phyloP scores from a whole-genome alignment of 768 basidiomycete species.

The Chalciporus piperatus region DNA sequence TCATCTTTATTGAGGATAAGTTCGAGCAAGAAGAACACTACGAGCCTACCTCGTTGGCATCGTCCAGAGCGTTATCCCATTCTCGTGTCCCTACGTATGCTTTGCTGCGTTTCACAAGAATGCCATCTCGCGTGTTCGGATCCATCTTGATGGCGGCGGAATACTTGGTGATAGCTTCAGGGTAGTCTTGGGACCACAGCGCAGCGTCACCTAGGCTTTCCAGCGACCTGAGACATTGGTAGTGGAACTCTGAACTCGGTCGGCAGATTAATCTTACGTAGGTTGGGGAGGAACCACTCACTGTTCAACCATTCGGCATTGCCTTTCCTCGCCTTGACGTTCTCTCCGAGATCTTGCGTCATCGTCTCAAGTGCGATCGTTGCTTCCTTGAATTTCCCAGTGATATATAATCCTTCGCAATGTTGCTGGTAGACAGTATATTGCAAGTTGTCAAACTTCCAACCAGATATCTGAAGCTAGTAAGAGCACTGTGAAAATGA shows the following conservation, averaged over 20 bases:
- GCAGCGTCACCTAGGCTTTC: slow-evolving; percentile 4
- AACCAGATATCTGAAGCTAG: slow-evolving; percentile 7
- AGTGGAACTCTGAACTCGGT: neutral
- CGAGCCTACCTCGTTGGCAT: slow-evolving; percentile 3
- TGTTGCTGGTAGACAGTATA: neutral
- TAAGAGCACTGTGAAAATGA: neutral
- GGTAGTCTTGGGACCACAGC: neutral
- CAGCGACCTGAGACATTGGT: neutral
- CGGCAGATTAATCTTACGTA: neutral
- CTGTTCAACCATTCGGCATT: slow-evolving; percentile 3
- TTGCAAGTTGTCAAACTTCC: slow-evolving; percentile 9
- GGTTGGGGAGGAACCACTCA: neutral
- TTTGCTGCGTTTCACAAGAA: slow-evolving; percentile 4
- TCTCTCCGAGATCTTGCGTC: neutral
- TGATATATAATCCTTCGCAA: slow-evolving; percentile 3
- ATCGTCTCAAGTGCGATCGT: neutral
- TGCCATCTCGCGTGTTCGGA: neutral
- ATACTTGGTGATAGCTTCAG: slow-evolving; percentile 2
- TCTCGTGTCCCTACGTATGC: neutral
- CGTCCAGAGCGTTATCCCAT: slow-evolving; percentile 1
- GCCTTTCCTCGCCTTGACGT: neutral
- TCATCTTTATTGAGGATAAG: neutral
- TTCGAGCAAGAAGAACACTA: neutral
- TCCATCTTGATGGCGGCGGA: neutral
- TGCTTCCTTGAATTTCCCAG: neutral